phyloP scores from a whole-genome alignment of 441 rosid species.

The Macaranga tanarius region DNA sequence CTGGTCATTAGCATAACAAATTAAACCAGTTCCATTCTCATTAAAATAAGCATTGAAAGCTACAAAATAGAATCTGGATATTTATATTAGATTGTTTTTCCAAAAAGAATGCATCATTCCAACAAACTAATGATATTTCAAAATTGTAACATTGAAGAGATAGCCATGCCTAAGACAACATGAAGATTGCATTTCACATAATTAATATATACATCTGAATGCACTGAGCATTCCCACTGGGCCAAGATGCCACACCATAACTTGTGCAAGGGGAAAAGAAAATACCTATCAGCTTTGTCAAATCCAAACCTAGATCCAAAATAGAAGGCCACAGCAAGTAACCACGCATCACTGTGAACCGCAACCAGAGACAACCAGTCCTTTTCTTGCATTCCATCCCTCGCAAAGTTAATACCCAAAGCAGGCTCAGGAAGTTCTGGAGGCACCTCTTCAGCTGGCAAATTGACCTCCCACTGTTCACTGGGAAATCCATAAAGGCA shows the following conservation, averaged over 20 bases:
- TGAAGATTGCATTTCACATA: not conserved
- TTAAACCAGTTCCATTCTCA: not conserved
- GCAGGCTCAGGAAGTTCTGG: slow-evolving; percentile 77
- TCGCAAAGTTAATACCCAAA: slow-evolving; percentile 69
- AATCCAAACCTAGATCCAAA: slow-evolving; percentile 66
- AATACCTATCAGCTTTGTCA: slow-evolving; percentile 53
- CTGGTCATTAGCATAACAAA: not conserved
- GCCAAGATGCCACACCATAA: not conserved
- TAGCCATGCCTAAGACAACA: not conserved
- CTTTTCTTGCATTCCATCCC: slow-evolving; percentile 77
- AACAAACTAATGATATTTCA: not conserved
- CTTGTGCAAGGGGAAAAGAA: not conserved
- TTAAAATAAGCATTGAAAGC: not conserved
- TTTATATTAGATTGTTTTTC: not conserved
- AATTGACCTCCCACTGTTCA: slow-evolving; percentile 78
- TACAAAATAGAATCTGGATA: not conserved
- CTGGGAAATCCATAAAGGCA: slow-evolving; percentile 65
- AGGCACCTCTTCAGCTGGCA: slow-evolving; percentile 82
- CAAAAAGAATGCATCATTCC: not conserved
- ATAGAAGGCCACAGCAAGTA: slow-evolving; percentile 69
- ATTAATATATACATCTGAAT: not conserved
- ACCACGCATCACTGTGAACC: slow-evolving; percentile 72
- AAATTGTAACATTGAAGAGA: not conserved
- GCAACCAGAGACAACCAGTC: slow-evolving; percentile 68
- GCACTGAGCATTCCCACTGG: not conserved